phyloP scores from a whole-genome alignment of 75 land plant genomes.

The Gnetum montanum region DNA sequence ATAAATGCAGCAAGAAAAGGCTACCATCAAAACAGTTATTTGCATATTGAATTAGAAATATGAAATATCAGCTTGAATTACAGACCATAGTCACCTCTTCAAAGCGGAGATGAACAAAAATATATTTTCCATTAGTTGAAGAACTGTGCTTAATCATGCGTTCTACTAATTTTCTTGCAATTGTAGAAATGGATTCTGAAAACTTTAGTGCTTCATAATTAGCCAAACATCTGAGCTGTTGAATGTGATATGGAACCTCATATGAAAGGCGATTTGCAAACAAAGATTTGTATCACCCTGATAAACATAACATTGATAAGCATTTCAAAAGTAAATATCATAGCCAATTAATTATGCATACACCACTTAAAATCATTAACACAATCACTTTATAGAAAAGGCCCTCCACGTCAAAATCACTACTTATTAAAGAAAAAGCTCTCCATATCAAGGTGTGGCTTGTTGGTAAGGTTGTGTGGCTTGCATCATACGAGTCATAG shows the following conservation, averaged over 20 bases:
- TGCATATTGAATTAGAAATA: too few relatives aligned
- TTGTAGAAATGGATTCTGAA: constrained; percentile 54
- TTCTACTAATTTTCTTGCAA: constrained; percentile 53
- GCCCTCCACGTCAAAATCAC: too few relatives aligned
- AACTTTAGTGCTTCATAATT: constrained; percentile 90
- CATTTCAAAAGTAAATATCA: too few relatives aligned
- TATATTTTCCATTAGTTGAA: constrained; percentile 71
- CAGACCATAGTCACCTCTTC: constrained; percentile 62
- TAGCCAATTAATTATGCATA: too few relatives aligned
- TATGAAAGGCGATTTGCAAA: constrained; percentile 92
- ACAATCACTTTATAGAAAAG: too few relatives aligned
- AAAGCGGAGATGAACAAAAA: constrained; percentile 94
- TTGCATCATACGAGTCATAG: too few relatives aligned
- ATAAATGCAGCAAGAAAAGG: constrained; percentile 95
- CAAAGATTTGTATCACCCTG: constrained; percentile 91
- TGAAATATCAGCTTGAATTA: not conserved
- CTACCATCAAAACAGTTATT: constrained; percentile 99
- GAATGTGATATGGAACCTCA: constrained; percentile 73
- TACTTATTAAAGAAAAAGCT: too few relatives aligned
- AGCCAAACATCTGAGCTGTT: constrained; percentile 84
- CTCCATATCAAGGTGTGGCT: too few relatives aligned
- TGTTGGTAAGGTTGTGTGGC: too few relatives aligned
- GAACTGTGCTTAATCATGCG: constrained; percentile 72
- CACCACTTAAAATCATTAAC: too few relatives aligned
- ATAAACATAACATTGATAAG: too few relatives aligned